Base-by-base conservation (phyloP, 139 green algal species). In the Trebouxia sp. region DNA sequence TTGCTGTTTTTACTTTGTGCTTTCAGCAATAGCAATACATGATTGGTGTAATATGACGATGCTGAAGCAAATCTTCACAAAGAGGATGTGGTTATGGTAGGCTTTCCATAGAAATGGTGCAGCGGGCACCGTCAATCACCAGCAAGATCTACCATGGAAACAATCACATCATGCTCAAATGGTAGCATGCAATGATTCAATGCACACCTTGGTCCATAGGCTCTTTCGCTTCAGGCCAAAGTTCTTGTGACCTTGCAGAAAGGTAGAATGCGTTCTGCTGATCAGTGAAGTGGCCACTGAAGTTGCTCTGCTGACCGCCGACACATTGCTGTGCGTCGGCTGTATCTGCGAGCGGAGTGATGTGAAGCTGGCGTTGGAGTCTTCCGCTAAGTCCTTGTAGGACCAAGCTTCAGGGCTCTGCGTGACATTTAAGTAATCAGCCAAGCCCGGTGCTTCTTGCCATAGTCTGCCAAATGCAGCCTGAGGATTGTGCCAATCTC, bases 191-290 rank as follows among this genome's bases (percentile, higher is more conserved):
- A n/a, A 53, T 2, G 47, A 53, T 6, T 4, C 47, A 53, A 53
- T 5, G 47, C 15, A 53, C 47, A 72, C 62, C 62, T 41, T 72
- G 3, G 42, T 35, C 62, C 62, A 72, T 5, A 72, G 62, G 12
- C 62, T 45, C 35, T 45, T 72, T 32, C 62, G 62, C 62, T 72
- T 43, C 32, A 72, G 62, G 62, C 62, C 32, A 45, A 72, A 72
- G 32, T 72, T 72, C 32, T 72, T 72, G 32, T 72, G 62, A 15
- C 62, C 62, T 72, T 72, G 62, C 62, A 72, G 35, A 14, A 72
- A 72, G 3, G 62, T 72, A 15, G 62, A 72, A 8, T 72, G 62
- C 17, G 62, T 72, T 35, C 62, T 72, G 14, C 62, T 72, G 32
- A 72, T 72, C 8, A 72, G 35, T 42, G 62, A 69, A 11, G n/a